Percentiles rank a stretch among this genome's conserved stretches.
Conservation (phyloP, 495 filamentous ascomycete species). For the Coniosporium apollinis region DNA sequence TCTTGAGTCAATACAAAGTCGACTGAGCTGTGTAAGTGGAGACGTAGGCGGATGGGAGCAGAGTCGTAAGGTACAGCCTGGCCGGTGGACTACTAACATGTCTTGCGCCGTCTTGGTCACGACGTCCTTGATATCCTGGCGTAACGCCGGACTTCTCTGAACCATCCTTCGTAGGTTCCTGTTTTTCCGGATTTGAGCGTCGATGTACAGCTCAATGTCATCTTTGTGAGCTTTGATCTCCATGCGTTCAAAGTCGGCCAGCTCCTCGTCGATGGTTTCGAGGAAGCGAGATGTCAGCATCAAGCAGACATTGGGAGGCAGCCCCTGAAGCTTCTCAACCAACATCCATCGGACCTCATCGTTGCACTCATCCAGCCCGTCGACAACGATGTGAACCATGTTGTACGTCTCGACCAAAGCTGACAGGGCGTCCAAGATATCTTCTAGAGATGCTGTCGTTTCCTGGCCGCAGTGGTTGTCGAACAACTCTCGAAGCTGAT, state of each 20-base stretch:
- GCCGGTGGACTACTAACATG: slow-evolving; percentile 2
- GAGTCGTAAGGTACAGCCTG: too few relatives aligned
- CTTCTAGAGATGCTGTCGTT: neutral
- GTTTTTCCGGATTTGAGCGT: slow-evolving; percentile 1
- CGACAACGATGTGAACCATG: slow-evolving; percentile 1
- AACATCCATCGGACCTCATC: slow-evolving; percentile 3
- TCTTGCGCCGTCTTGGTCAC: slow-evolving; percentile 2
- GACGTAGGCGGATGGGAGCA: too few relatives aligned
- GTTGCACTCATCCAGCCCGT: slow-evolving; percentile 6
- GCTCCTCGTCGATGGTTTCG: slow-evolving; percentile 2
- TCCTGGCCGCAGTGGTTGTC: neutral
- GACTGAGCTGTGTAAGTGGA: too few relatives aligned
- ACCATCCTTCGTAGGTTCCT: slow-evolving; percentile 4
- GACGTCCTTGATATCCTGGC: slow-evolving; percentile 4
- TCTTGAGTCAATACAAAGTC: too few relatives aligned
- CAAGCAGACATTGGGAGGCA: neutral
- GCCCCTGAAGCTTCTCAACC: neutral
- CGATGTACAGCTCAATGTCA: slow-evolving; percentile 6
- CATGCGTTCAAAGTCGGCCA: slow-evolving; percentile 1
- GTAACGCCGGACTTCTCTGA: neutral
- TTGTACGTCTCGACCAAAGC: neutral
- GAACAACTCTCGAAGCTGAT: neutral
- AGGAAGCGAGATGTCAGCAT: slow-evolving; percentile 3
- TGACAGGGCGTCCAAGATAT: neutral
- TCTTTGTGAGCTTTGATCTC: slow-evolving; percentile 4